Base-by-base conservation (phyloP, 2,329 filamentous ascomycete genomes). In the Aspergillus carbonarius region DNA sequence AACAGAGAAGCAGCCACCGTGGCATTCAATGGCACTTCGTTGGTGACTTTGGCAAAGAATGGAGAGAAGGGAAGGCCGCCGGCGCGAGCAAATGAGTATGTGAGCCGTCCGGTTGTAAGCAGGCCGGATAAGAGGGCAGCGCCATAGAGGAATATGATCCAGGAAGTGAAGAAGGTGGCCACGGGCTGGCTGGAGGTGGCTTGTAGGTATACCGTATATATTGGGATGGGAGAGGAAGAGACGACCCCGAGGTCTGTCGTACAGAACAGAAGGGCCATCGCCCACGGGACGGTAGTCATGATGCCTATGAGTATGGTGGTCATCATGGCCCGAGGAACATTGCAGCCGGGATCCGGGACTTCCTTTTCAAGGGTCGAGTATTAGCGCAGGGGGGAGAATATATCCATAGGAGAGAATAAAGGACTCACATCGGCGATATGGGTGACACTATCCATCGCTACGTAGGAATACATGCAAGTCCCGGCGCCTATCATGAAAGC, bases 1-100 rank as follows among this genome's bases (percentile, higher is more conserved):
- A 81, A 74, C 0, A 74, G 69, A 72, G 80, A 77, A 1, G 74
- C 76, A 0, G 77, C 61, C 15, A 79, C 65, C 0, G 77, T 78
- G 47, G 76, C 79, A 58, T 76, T 77, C 0, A 78, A 76, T 0
- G 78, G 79, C 30, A 60, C 52, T 18, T 61, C 50, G 18, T 57
- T 48, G 3, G 23, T 58, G 20, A 67, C 53, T 0, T 65, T 69
- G 55, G 57, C 39, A 37, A 64, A 67, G 37, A 58, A 60, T 0
- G 25, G 23, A 2, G 62, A 63, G 15, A 54, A 64, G 1, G 64
- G 66, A 10, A 66, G 58, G 3, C 66, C 66, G 5, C 55, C 46
- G 5, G 59, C 51, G 37, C 57, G 52, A 9, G 58, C 42, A 17
- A 67, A 59, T 1, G 65, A 49, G 40, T 55, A 65, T 3, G 57